phyloP scores from a whole-genome alignment of 2,329 filamentous ascomycete species.

The Fusarium oligoseptatum region DNA sequence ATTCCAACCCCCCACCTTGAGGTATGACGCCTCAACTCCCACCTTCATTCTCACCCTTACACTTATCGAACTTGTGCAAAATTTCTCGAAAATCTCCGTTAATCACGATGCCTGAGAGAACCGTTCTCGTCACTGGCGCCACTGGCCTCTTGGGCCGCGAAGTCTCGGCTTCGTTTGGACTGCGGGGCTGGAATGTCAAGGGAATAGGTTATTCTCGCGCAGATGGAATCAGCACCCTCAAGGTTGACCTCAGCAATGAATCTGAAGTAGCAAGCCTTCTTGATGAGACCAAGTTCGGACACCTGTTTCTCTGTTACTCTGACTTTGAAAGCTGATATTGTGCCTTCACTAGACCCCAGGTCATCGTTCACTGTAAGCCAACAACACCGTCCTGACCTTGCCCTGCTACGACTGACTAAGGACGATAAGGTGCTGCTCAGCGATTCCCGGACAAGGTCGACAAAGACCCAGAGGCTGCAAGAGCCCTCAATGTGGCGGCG shows the following conservation, averaged over 20 bases:
- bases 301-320: neutral
- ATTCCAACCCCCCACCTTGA: conserved; percentile 29
- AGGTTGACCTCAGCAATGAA: conserved; percentile 64
- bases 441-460: conserved; percentile 90
- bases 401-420: conserved; percentile 31
- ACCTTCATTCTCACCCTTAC: neutral
- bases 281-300: conserved; percentile 65
- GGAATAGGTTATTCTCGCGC: conserved; percentile 82
- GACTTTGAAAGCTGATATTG: neutral
- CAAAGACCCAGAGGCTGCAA: conserved; percentile 80
- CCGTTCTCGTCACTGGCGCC: conserved; percentile 84
- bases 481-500: conserved; percentile 79
- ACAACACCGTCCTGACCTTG: neutral
- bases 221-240: conserved; percentile 75
- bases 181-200: conserved; percentile 72
- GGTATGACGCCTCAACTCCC: conserved; percentile 30
- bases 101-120: conserved; percentile 48
- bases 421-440: conserved; percentile 77
- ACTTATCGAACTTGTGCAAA: neutral
- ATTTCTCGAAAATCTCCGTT: neutral
- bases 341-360: conserved; percentile 70
- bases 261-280: conserved; percentile 64
- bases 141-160: conserved; percentile 87
- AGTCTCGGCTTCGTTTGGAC: conserved; percentile 78
- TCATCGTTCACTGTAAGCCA: conserved; percentile 82